Base-by-base conservation (phyloP, 805 yeast species). In the Yarrowia alimentaria region DNA sequence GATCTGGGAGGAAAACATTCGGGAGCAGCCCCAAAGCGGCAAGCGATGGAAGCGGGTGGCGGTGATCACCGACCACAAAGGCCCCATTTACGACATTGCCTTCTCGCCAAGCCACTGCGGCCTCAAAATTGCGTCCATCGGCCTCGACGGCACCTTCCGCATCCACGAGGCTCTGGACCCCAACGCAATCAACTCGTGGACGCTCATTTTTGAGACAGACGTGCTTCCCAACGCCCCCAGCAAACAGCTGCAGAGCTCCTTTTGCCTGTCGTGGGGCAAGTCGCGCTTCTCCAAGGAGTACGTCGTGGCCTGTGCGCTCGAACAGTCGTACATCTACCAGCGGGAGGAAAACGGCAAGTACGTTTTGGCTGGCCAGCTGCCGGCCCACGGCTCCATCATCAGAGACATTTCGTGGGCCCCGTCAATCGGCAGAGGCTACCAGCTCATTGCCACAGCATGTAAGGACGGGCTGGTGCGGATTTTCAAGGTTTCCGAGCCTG, bases 391-490 rank as follows among this genome's bases (percentile, higher is more conserved):
- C 50, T 96, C 95, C 2, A 73, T 91, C 31, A 87, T 91, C 25
- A 73, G 98, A 60, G 84, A 89, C 13, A 87, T 90, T 5, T 76
- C 90, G 22, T 91, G 99, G 99, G 98, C 98, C 0, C 96, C 98
- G 3, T 80, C 94, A 0, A 86, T 90, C 83, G 98, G 98, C 2
- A 73, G 96, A 58, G 80, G 83, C 56, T 86, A 79, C 64, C 95
- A 91, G 59, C 70, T 90, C 40, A 73, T 93, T 33, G 98, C 99
- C 0, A 91, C 98, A 0, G 98, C 94, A 5, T 89, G 96, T 64
- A 89, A 89, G 64, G 99, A 93, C 64, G 99, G 98, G 1, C 79
- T 73, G 60, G 89, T 93, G 9, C 77, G 98, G 49, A 82, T 93
- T 3, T 91, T 83, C 73, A 86, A 85, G 64, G 71, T 89, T 5